phyloP scores from a whole-genome alignment of 2,329 filamentous ascomycete species.

The Aspergillus carbonarius region DNA sequence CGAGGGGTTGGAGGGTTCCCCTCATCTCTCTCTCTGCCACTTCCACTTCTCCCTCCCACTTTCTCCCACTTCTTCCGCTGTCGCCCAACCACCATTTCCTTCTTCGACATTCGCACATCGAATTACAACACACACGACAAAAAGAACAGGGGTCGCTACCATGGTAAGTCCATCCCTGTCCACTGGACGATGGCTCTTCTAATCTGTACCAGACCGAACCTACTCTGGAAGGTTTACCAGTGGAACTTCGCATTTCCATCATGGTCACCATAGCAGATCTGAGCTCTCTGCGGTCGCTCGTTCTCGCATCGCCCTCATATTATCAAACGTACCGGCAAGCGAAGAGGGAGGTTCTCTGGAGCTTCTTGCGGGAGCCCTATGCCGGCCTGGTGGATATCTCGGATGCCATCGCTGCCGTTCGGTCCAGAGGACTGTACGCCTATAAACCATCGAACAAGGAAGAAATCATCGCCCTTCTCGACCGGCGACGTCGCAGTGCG shows the following conservation, averaged over 20 bases:
- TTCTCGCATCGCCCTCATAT: slow-evolving; percentile 16
- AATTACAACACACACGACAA: too few species aligned
- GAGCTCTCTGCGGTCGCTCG: slow-evolving; percentile 13
- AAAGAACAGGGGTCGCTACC: too few species aligned
- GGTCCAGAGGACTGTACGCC: slow-evolving; percentile 15
- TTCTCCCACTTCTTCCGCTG: too few species aligned
- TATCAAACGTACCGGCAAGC: slow-evolving; percentile 15
- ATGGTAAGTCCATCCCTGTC: neutral
- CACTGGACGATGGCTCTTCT: neutral
- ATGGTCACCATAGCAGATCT: slow-evolving; percentile 14
- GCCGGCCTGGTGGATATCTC: slow-evolving; percentile 11
- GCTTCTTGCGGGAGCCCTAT: slow-evolving; percentile 8
- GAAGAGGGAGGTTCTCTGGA: slow-evolving; percentile 2
- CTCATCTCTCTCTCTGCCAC: too few species aligned
- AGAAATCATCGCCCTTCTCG: slow-evolving; percentile 17
- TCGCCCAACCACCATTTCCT: too few species aligned
- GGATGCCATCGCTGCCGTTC: slow-evolving; percentile 21
- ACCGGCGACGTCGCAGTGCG: slow-evolving; percentile 17
- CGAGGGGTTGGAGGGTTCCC: too few species aligned
- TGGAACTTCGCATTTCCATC: slow-evolving; percentile 19
- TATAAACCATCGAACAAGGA: neutral
- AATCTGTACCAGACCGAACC: neutral
- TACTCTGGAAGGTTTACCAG: slow-evolving; percentile 10
- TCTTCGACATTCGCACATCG: too few species aligned
- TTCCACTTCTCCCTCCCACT: too few species aligned